A percentile compares a stretch with the other conserved stretches of the same genome.
These are phyloP conservation scores for Cochlearia excelsa DNA, from an alignment of 345 rosid species.

Conservation along the genomic window DNA sequence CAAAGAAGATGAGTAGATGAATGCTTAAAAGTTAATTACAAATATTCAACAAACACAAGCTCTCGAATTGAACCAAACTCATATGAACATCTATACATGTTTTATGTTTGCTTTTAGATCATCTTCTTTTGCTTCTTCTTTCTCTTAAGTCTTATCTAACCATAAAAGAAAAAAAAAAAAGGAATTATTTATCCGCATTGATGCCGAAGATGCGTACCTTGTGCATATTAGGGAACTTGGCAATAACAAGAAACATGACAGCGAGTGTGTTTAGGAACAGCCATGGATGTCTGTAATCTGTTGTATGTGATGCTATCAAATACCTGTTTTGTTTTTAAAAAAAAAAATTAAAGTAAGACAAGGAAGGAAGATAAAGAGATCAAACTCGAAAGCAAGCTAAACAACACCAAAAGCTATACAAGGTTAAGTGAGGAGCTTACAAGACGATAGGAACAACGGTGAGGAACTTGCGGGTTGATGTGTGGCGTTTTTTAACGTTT, in stretches of 20 bases:
- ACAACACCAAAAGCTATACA: no score
- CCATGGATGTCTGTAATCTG: conserved; percentile 92
- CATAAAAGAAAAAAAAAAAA: neutral
- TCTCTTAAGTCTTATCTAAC: neutral
- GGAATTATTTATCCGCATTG: conserved; percentile 48
- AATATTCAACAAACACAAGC: conserved; percentile 27
- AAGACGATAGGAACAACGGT: conserved; percentile 91
- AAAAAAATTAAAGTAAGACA: no score
- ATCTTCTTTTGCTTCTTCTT: conserved; percentile 12
- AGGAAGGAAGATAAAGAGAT: conserved; percentile 2
- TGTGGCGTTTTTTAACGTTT: no score
- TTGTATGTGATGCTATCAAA: conserved; percentile 96
- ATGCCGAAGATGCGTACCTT: conserved; percentile 98
- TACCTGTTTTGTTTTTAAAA: conserved; percentile 59
- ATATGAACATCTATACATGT: conserved; percentile 29
- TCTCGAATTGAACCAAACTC: conserved; percentile 22
- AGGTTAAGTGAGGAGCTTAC: conserved; percentile 51
- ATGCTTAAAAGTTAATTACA: conserved; percentile 32
- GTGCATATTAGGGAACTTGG: conserved; percentile 99
- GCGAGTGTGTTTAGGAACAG: conserved; percentile 86
- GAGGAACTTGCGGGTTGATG: conserved; percentile 87
- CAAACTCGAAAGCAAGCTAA: conserved; percentile 9
- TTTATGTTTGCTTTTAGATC: conserved; percentile 1
- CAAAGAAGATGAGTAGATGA: conserved; percentile 2
- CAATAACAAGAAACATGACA: conserved; percentile 76